Evolutionary conservation across 2,329 filamentous ascomycete genomes (phyloP), one percentile per base, ranked within the genome.

Genomic region (Bimuria novae-zelandiae): DNA sequence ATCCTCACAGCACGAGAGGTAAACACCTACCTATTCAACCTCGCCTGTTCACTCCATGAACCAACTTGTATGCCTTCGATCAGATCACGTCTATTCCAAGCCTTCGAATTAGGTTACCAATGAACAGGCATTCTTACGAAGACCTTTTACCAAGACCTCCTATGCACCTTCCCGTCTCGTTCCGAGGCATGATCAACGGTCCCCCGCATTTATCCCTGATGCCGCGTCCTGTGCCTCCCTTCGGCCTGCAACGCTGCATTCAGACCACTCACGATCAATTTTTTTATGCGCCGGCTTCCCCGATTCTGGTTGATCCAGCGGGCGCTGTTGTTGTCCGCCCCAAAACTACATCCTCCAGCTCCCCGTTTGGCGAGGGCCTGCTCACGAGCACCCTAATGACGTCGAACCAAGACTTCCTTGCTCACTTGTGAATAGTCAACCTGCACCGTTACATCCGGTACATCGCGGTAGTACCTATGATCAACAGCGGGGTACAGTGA

Each of bases 401-500:
- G 64, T 66, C 56, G 59, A 33, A 23, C 19, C 27, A 42, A 33
- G 30, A 40, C 36, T 49, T 21, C 43, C 14, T 40, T 37, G 42
- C 50, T 52, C 54, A 47, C 33, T 43, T 51, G 21, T 47, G 33
- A 52, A 63, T 59, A 59, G 52, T 62, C 62, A 65, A 58, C 59
- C 39, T 35, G n/a, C 51, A 50, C 54, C 30, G 60, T 63, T 62
- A 62, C 63, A 69, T 70, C 59, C 52, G 54, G 56, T 46, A 43
- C 51, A 41, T 47, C 49, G 45, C 46, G 47, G 32, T 53, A 12
- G 46, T 49, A 51, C 53, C 59, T 60, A 56, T 49, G 59, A 62
- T 65, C 61, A 61, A 59, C 60, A 56, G 70, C 67, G 70, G 69
- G 69, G 70, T 68, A 67, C 39, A 55, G 55, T 40, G 55, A 65